Base-by-base conservation (phyloP, 2,329 filamentous ascomycete genomes). In the Beauveria australis region DNA sequence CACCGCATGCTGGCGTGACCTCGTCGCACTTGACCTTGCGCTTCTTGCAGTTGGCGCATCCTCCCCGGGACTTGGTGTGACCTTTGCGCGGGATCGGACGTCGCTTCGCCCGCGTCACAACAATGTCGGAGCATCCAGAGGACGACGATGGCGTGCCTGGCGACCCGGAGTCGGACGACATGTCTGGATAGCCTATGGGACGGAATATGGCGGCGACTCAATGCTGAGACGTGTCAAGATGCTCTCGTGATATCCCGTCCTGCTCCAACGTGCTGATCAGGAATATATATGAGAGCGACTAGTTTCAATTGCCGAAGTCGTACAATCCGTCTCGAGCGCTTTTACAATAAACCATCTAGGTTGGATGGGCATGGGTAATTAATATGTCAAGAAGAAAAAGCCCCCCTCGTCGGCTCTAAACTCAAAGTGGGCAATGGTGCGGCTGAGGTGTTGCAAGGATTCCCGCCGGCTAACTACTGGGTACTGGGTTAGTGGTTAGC, bases 11-110 rank as follows among this genome's bases (percentile, higher is more conserved):
- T 19, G 75, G 75, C 16, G 62, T 62, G 1, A 57, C 64, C 61
- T 78, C 72, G 33, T 70, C 68, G 63, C 77, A 79, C 67, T 81
- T 81, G 59, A 81, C 78, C 64, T 76, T 80, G 16, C 73, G 66
- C 44, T 66, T 63, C 63, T 73, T 73, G 61, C 72, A 74, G 30
- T 58, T 69, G 16, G 66, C 62, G 43, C 73, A 74, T 10, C 72
- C 72, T 10, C 64, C 65, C n/a, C 72, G 65, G 22, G 70, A 72
- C 51, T 74, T 72, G 52, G 66, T 72, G 47, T 74, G 72, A 6
- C 72, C 72, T 56, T 72, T 74, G 40, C 72, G 64, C 5, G 72
- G 71, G 5, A 72, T 69, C 5, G 72, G 71, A 3, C 66, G 67
- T 18, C 71, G 67, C 30, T 65, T 70, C 18, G 59, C 51, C 18